Evolutionary conservation across 2,329 filamentous ascomycete genomes (phyloP), one percentile per base, ranked within the genome.

Genomic region (Aspergillus felis): DNA sequence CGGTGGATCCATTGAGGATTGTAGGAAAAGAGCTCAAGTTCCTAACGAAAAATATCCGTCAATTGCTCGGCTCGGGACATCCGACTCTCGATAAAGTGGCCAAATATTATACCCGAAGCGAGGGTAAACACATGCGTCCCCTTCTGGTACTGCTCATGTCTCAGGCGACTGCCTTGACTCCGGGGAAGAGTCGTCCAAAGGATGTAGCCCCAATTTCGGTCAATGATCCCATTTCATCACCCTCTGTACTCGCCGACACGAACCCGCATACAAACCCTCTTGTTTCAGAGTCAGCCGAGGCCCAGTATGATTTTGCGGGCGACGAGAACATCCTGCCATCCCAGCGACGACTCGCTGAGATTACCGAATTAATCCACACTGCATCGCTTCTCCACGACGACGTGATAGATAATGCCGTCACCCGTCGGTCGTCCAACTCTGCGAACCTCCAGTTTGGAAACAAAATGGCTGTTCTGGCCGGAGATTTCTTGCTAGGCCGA

Each of bases 11-110:
- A 35, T 83, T 97, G 69, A 86, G 90, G 61, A 89, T 91, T 35
- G 92, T 97, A 35, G 93, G 91, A 61, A 95, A 96, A 78, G 93
- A 97, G 81, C 91, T 99, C 87, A 94, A 96, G 76, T 95, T 92
- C 68, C 79, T 97, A 69, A 96, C 90, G 10, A 92, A 92, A 55
- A 96, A 97, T 68, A 96, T 97, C 75, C 84, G 91, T 60, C 90
- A 95, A 71, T 82, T 97, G n/a, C 80, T 97, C 17, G 93, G 93
- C 5, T 97, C 92, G 0, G 93, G 93, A 5, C 93, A 99, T 71
- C 94, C 94, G 0, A 92, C 92, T 49, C 84, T 99, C 59, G 94
- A 97, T 71, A 92, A 91, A 46, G 93, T 92, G 28, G 92, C 94
- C 53, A 99, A 99, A 77, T 99, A 99, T 81, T 99, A 99, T 75